Percentiles rank a stretch among this genome's conserved stretches.
Conservation (phyloP, 1,284 basidiomycete genomes). For the Butyriboletus appendiculatus region DNA sequence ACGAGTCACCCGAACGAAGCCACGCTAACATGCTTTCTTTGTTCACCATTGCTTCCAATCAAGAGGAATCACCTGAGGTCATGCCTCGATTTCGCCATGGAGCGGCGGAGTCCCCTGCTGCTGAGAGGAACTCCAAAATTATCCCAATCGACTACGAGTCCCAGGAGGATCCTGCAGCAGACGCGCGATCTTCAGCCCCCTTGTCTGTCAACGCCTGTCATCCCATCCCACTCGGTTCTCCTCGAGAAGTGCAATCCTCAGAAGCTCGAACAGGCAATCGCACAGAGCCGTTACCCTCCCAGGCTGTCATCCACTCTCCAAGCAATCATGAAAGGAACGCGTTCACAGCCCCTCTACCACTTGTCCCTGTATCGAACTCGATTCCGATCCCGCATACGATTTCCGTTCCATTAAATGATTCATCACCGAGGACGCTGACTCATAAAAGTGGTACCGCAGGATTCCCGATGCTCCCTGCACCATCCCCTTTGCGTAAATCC, state of each 20-base stretch:
- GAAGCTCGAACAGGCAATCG: slow-evolving; percentile 6
- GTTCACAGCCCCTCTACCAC: slow-evolving; percentile 36
- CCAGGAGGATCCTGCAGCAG: not conserved
- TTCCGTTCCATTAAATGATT: slow-evolving; percentile 35
- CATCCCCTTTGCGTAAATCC: slow-evolving; percentile 69
- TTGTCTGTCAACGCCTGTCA: slow-evolving; percentile 40
- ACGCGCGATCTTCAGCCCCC: not conserved
- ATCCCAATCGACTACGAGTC: not conserved
- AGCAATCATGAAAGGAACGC: slow-evolving; percentile 18
- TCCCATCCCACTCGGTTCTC: slow-evolving; percentile 40
- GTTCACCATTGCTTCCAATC: slow-evolving; percentile 1
- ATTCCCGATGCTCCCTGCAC: slow-evolving; percentile 63
- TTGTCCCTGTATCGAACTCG: slow-evolving; percentile 19
- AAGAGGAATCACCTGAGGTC: not conserved
- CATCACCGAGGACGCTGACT: slow-evolving; percentile 23
- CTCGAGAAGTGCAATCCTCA: slow-evolving; percentile 14
- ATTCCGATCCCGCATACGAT: slow-evolving; percentile 14
- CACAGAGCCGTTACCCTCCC: slow-evolving; percentile 26
- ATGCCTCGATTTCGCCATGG: not conserved
- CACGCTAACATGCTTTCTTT: slow-evolving; percentile 23
- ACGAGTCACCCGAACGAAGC: slow-evolving; percentile 53
- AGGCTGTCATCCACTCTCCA: slow-evolving; percentile 8
- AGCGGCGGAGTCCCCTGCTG: not conserved
- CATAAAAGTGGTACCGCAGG: slow-evolving; percentile 40
- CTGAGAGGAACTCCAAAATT: not conserved